A percentile compares a stretch with the other conserved stretches of the same genome.
Conservation (phyloP, 2,329 filamentous ascomycete genomes). For the Cyanodermella asteris region DNA sequence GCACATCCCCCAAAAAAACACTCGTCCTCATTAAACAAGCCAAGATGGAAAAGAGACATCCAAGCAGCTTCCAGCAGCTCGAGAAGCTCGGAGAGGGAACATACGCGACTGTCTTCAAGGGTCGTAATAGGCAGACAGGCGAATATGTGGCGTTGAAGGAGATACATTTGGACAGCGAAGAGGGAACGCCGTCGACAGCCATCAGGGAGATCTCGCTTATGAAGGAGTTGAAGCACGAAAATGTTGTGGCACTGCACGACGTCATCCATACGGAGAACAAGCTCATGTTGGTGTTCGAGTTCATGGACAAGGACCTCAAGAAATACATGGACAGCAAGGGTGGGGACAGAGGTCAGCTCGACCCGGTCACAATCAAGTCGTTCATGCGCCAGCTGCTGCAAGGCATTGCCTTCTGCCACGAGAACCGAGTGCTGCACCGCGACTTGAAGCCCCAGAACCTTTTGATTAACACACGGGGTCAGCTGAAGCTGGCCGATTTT, state of each 20-base stretch:
- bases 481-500: conserved; percentile 86
- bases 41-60: conserved; percentile 74
- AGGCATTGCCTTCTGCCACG: conserved; percentile 94
- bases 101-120: conserved; percentile 98
- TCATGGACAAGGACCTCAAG: conserved; percentile 96
- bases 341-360: conserved; percentile 60
- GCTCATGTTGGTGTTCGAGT: conserved; percentile 97
- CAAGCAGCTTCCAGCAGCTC: conserved; percentile 95
- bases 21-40: too few species aligned
- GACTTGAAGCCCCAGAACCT: conserved; percentile 94
- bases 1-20: too few species aligned
- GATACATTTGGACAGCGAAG: conserved; percentile 95
- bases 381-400: conserved; percentile 97
- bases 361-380: conserved; percentile 81
- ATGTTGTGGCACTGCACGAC: conserved; percentile 92
- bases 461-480: conserved; percentile 76
- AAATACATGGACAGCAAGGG: conserved; percentile 94
- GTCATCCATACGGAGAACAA: conserved; percentile 99
- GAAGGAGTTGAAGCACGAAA: conserved; percentile 98
- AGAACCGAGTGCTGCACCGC: conserved; percentile 86
- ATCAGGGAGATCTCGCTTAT: conserved; percentile 97
- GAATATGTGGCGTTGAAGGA: conserved; percentile 94
- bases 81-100: conserved; percentile 98
- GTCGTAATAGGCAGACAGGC: conserved; percentile 87
- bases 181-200: conserved; percentile 88